Base-by-base conservation (phyloP, 1,139 yeast genomes). In the Suhomyces choctaworum region DNA sequence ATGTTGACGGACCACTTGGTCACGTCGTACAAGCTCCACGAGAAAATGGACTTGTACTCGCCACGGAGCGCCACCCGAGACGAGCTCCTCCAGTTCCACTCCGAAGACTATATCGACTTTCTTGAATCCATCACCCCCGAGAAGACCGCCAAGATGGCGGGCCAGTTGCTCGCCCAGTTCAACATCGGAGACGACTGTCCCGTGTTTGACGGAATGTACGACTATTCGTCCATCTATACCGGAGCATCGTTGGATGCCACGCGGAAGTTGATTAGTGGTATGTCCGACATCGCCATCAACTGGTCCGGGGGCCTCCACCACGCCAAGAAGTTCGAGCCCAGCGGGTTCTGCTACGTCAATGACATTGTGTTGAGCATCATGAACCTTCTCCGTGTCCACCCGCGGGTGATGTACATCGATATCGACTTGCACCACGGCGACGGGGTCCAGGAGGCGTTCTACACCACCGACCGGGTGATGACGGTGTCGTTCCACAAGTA, bases 131-230 rank as follows among this genome's bases (percentile, higher is more conserved):
- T 90, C 11, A 83, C 96, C 1, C 97, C 97, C 0, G 95, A 86
- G 41, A 82, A 80, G 46, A 67, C 82, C 14, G 68, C 74, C 31
- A 76, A 80, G 47, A 67, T 80, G 54, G 69, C 80, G 5, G 76
- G 75, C 21, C 58, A 63, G 27, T 73, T 78, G 19, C 60, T 84
- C 37, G 78, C 80, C 25, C 82, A 86, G 55, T 92, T 90, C 66
- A 90, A 90, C 56, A 90, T 92, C 37, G 97, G 97, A 20, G 97
- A 89, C 53, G 98, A 92, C 60, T 92, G 98, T 61, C 98, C 98
- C 1, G 92, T 92, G 19, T 92, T 92, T 58, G 97, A 90, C 52
- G 97, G 97, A 5, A 73, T 92, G 55, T 92, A 83, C 58, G 95
- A 89, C 48, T 90, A 89, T 58, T 82, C 90, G 40, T 68, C 87